Evolutionary conservation across 2,329 filamentous ascomycete genomes (phyloP).

Genomic region (Raffaelea ambrosiae): DNA sequence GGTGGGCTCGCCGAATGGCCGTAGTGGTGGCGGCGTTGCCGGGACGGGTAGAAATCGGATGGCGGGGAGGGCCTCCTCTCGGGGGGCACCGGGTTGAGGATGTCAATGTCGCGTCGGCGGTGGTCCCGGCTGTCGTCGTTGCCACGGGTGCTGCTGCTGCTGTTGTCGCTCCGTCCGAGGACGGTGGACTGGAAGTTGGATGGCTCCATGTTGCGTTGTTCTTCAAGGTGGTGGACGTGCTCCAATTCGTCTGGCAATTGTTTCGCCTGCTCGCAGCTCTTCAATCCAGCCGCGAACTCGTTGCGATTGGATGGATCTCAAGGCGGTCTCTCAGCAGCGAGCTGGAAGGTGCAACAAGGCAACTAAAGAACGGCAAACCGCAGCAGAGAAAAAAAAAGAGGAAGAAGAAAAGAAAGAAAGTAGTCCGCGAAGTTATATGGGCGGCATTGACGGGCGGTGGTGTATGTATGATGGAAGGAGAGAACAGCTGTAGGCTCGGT

Average conservation of each 20-base stretch:
- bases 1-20: not conserved
- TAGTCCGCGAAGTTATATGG: not conserved
- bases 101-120: conserved; percentile 38
- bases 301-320: too few relatives aligned
- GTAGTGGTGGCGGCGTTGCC: conserved; percentile 10
- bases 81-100: conserved; percentile 20
- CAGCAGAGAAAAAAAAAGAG: not conserved
- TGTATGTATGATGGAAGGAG: not conserved
- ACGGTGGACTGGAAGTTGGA: conserved; percentile 41
- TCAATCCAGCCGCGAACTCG: too few relatives aligned
- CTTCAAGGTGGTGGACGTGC: too few relatives aligned
- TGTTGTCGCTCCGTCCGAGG: too few relatives aligned
- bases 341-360: too few relatives aligned
- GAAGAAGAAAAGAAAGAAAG: not conserved
- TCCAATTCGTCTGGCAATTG: too few relatives aligned
- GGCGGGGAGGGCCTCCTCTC: not conserved
- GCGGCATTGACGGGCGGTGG: not conserved
- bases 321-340: too few relatives aligned
- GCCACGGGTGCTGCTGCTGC: too few relatives aligned
- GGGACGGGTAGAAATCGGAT: not conserved
- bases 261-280: too few relatives aligned
- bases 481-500: not conserved
- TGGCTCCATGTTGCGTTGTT: conserved; percentile 32
- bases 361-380: too few relatives aligned
- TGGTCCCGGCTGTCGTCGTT: conserved; percentile 26